Evolutionary conservation across 805 yeast genomes (phyloP).

Genomic region (Yamadazyma tumulicola): DNA sequence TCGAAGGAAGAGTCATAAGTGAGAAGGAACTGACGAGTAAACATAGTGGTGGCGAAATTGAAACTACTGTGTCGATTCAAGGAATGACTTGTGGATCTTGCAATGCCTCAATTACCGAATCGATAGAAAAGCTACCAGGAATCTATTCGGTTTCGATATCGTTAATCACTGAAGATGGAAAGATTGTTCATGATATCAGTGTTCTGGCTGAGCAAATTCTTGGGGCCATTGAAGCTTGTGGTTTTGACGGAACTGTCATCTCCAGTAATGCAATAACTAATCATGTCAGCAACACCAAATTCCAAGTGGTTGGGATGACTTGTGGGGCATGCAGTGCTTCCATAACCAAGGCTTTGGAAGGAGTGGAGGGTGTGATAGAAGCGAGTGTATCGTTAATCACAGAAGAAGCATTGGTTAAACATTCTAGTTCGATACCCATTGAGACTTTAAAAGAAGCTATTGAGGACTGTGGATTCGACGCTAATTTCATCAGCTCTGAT

Average conservation of each 20-base stretch:
- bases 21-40: neutral
- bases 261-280: neutral
- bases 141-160: slow-evolving; percentile 28
- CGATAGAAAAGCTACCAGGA: slow-evolving; percentile 22
- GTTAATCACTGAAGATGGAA: slow-evolving; percentile 35
- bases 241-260: slow-evolving; percentile 47
- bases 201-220: slow-evolving; percentile 18
- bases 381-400: slow-evolving; percentile 73
- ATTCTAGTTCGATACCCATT: slow-evolving; percentile 29
- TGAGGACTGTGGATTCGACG: slow-evolving; percentile 54
- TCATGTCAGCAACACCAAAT: neutral
- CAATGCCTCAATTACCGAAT: slow-evolving; percentile 35
- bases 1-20: slow-evolving; percentile 35
- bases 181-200: slow-evolving; percentile 21
- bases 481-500: slow-evolving; percentile 8
- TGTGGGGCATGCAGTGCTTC: slow-evolving; percentile 82
- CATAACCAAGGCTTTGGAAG: slow-evolving; percentile 52
- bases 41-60: neutral
- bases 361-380: slow-evolving; percentile 46
- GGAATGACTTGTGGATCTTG: slow-evolving; percentile 45
- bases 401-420: slow-evolving; percentile 63
- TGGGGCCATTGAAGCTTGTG: slow-evolving; percentile 40
- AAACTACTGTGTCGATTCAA: slow-evolving; percentile 29
- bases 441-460: slow-evolving; percentile 49
- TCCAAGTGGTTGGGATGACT: slow-evolving; percentile 75